These are phyloP conservation scores for Suillus paluster DNA, from an alignment of 768 basidiomycete genomes.

Conservation along the genomic window DNA sequence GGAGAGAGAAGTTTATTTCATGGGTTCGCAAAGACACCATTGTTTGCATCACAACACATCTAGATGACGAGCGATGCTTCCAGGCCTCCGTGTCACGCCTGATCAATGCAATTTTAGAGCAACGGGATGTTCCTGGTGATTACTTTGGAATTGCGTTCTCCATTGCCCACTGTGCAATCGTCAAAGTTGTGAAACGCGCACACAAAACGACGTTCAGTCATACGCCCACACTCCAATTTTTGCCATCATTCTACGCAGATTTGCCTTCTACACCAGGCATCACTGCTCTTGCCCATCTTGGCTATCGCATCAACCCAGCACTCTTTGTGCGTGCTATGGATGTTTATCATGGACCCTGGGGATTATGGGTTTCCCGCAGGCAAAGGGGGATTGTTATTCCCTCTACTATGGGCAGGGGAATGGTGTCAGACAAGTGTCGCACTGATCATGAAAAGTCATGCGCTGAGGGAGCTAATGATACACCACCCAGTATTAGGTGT, in stretches of 20 bases:
- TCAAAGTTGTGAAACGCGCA: constrained; percentile 1
- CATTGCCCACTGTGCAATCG: background rate
- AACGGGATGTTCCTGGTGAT: background rate
- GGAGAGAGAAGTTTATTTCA: background rate
- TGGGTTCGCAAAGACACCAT: constrained; percentile 9
- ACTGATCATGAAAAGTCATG: background rate
- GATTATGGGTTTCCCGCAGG: too few relatives aligned
- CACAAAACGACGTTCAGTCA: constrained; percentile 2
- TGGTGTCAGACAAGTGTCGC: background rate
- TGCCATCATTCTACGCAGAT: background rate
- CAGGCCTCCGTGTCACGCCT: background rate
- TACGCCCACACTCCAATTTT: background rate
- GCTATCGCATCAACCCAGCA: background rate
- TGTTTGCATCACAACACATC: constrained; percentile 21
- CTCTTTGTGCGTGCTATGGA: background rate
- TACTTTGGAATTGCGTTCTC: background rate
- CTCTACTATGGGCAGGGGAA: too few relatives aligned
- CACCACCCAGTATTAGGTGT: background rate
- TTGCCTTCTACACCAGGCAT: constrained; percentile 3
- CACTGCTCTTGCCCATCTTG: constrained; percentile 7
- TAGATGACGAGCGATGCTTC: constrained; percentile 24
- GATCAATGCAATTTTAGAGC: background rate
- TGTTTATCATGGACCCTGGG: background rate
- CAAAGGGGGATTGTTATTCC: too few relatives aligned
- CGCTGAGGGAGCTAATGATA: background rate